phyloP scores from a whole-genome alignment of 2,329 filamentous ascomycete species.

The Paraconiothyrium sp. region DNA sequence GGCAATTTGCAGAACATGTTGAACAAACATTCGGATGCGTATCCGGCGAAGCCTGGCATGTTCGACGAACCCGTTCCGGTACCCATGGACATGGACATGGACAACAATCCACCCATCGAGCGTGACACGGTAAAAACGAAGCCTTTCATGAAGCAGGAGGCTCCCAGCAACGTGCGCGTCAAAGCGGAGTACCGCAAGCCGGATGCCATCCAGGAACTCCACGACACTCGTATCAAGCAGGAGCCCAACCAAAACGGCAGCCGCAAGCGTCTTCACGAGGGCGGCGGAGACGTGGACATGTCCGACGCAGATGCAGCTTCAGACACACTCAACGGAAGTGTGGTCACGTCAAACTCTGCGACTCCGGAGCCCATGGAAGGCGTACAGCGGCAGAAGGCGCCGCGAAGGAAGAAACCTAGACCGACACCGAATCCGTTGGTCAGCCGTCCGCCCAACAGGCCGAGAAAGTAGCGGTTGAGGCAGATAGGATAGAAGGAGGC shows the following conservation, averaged over 20 bases:
- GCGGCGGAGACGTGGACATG: constrained; percentile 59
- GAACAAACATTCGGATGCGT: constrained; percentile 59
- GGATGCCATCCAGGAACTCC: neutral
- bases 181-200: constrained; percentile 24
- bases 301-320: constrained; percentile 38
- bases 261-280: constrained; percentile 77
- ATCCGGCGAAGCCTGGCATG: constrained; percentile 36
- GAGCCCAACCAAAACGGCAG: constrained; percentile 75
- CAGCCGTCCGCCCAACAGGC: constrained; percentile 37
- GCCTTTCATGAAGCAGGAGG: constrained; percentile 20
- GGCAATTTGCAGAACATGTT: constrained; percentile 69
- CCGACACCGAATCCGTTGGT: constrained; percentile 40
- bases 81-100: constrained; percentile 30
- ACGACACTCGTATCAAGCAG: constrained; percentile 21
- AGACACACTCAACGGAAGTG: constrained; percentile 34
- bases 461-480: constrained; percentile 27
- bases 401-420: constrained; percentile 32
- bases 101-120: constrained; percentile 32
- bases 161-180: constrained; percentile 28
- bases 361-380: constrained; percentile 20
- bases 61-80: constrained; percentile 36
- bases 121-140: constrained; percentile 23
- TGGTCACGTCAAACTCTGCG: constrained; percentile 15
- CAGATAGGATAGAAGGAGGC: neutral
- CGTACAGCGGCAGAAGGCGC: constrained; percentile 1